Percentiles rank a stretch among this genome's conserved stretches.
Conservation (phyloP, 2,329 filamentous ascomycete genomes). For the Phoma sp. region DNA sequence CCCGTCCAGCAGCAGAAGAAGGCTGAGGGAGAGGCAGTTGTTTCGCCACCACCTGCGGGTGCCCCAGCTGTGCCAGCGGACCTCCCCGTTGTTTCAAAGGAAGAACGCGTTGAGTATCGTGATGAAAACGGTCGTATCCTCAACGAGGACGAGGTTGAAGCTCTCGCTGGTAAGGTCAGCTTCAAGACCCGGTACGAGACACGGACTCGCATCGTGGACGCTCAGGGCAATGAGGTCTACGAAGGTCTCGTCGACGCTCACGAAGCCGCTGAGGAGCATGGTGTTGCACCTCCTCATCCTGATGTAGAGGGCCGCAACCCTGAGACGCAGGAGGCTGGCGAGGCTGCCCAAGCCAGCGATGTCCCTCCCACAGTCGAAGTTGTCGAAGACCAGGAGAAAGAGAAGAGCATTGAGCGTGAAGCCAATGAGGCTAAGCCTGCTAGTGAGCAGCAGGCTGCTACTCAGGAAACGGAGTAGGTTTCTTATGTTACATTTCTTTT, state of each 20-base stretch:
- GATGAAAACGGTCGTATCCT: constrained; percentile 93
- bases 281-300: constrained; percentile 60
- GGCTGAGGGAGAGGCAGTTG: constrained; percentile 36
- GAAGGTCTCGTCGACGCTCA: constrained; percentile 50
- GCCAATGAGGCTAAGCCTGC: constrained; percentile 47
- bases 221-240: constrained; percentile 76
- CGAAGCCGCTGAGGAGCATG: constrained; percentile 37
- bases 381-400: constrained; percentile 52
- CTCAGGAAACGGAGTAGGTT: constrained; percentile 29
- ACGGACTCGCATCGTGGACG: constrained; percentile 83
- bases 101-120: constrained; percentile 91
- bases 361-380: constrained; percentile 50
- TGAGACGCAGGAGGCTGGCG: constrained; percentile 57
- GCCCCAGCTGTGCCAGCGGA: constrained; percentile 34
- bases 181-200: constrained; percentile 97
- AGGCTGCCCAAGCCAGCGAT: constrained; percentile 47
- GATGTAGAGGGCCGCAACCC: constrained; percentile 65
- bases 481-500: constrained; percentile 2
- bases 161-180: constrained; percentile 87
- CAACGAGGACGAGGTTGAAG: constrained; percentile 80
- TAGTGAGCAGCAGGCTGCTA: constrained; percentile 48
- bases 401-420: constrained; percentile 50
- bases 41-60: constrained; percentile 38
- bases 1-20: constrained; percentile 23
- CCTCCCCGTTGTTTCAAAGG: constrained; percentile 58